Conservation (phyloP, 148 eudicot species). For the Cornus suecica region DNA sequence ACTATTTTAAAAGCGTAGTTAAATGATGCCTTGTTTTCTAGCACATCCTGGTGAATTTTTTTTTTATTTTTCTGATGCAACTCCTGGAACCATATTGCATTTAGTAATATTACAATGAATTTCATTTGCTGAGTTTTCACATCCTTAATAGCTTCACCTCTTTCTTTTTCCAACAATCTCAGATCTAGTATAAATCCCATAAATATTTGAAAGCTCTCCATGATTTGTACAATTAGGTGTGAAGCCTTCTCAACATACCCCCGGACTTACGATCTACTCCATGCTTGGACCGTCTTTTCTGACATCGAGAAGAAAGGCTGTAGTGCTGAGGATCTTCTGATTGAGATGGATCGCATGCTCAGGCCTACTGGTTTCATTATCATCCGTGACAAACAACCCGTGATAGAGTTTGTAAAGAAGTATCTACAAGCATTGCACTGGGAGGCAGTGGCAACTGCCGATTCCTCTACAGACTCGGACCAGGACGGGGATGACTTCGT, state of each 20-base stretch:
- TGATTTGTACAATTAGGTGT: slow-evolving; percentile 56
- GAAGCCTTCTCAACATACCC: slow-evolving; percentile 98
- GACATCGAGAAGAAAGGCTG: slow-evolving; percentile 90
- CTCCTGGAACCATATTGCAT: too few species aligned
- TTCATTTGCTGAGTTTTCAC: not conserved
- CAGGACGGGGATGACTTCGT: slow-evolving; percentile 70
- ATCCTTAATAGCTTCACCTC: not conserved
- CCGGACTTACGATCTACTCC: slow-evolving; percentile 94
- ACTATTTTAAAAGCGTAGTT: not conserved
- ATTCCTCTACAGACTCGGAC: slow-evolving; percentile 51
- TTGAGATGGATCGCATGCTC: slow-evolving; percentile 89
- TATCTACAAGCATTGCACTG: slow-evolving; percentile 79
- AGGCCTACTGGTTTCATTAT: slow-evolving; percentile 89
- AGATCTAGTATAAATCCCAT: not conserved
- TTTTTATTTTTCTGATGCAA: not conserved
- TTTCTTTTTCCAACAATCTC: not conserved
- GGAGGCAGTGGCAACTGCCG: slow-evolving; percentile 70
- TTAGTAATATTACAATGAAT: not conserved
- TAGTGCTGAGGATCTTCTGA: slow-evolving; percentile 81
- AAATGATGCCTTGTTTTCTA: not conserved
- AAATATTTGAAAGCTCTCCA: not conserved
- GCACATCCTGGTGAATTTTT: not conserved
- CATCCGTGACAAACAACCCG: slow-evolving; percentile 67
- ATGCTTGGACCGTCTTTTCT: slow-evolving; percentile 85
- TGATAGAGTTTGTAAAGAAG: slow-evolving; percentile 74